Conservation (phyloP, 306 rosid species). For the barrel medic (Medicago truncatula) region MtrunA17r5.0-ANR NC_053045.1:47086501-47087000, state of each 20-base stretch:
- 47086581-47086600: slow-evolving; percentile 4
- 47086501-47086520: no score
- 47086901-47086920: slow-evolving; percentile 19
- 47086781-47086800: slow-evolving; percentile 24
- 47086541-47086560: slow-evolving; percentile 21
- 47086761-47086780: slow-evolving; percentile 3
- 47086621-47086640: slow-evolving; percentile 64
- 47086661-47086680: slow-evolving; percentile 75
- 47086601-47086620: slow-evolving; percentile 58
- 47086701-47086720: slow-evolving; percentile 93
- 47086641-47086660: slow-evolving; percentile 62
- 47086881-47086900: neutral
- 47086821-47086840: slow-evolving; percentile 23
- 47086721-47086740: slow-evolving; percentile 55
- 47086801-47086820: neutral
- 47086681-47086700: slow-evolving; percentile 75
- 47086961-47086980: slow-evolving; percentile 16
- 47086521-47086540: slow-evolving; percentile 22
- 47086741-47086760: slow-evolving; percentile 35
- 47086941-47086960: slow-evolving; percentile 18
- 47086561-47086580: slow-evolving; percentile 19
- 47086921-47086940: neutral
- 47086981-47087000: slow-evolving; percentile 75
- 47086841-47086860: slow-evolving; percentile 7
- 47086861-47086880: neutral